These are phyloP conservation scores for Rhynchospora breviuscula DNA, from an alignment of 176 grass and related monocot species.

Conservation along the genomic window DNA sequence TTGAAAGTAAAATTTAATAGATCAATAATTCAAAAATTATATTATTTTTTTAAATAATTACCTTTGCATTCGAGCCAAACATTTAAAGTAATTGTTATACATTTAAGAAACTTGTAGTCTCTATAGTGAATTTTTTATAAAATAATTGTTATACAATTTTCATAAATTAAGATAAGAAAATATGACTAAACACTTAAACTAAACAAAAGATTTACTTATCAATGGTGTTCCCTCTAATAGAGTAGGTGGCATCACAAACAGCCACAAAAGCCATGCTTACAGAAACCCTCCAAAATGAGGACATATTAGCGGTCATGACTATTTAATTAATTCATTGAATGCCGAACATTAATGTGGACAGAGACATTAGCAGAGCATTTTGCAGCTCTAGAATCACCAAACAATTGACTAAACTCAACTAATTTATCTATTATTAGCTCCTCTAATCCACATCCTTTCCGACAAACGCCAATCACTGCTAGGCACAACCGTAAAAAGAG, in stretches of 20 bases:
- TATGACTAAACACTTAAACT: not conserved
- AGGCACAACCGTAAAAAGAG: not conserved
- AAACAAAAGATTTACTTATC: not conserved
- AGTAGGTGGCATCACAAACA: not conserved
- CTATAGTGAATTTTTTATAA: no score
- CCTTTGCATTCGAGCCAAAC: no score
- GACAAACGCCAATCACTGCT: not conserved
- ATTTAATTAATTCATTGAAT: slow-evolving; percentile 15
- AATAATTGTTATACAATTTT: no score
- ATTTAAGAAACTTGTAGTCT: no score
- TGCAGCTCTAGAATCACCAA: slow-evolving; percentile 16
- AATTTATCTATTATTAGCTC: not conserved
- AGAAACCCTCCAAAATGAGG: not conserved
- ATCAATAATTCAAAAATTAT: no score
- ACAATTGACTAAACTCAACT: slow-evolving; percentile 12
- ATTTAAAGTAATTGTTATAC: no score
- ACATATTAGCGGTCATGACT: slow-evolving; percentile 18
- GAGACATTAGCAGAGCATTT: not conserved
- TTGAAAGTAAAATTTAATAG: no score
- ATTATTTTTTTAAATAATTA: no score
- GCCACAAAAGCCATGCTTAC: not conserved
- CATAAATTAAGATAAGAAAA: not conserved
- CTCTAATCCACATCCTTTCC: not conserved
- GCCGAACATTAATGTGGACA: not conserved
- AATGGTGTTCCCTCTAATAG: not conserved